Conservation (phyloP, 257 asterid species). For the Pogostemon cablin region DNA sequence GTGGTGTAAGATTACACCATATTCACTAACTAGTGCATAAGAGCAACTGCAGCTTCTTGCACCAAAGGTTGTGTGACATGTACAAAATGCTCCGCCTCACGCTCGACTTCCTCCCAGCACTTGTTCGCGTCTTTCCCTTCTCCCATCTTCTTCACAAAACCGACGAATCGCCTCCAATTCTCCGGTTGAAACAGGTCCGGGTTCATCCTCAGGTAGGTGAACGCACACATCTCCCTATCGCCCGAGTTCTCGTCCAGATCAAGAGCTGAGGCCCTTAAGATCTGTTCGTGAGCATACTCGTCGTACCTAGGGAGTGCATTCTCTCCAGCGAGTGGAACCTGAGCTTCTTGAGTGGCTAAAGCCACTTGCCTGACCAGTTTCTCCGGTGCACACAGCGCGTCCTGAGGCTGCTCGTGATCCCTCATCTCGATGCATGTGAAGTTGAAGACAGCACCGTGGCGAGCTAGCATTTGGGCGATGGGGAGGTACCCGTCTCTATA, state of each 20-base stretch:
- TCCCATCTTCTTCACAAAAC: constrained; percentile 86
- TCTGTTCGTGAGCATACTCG: constrained; percentile 79
- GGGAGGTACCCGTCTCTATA: constrained; percentile 84
- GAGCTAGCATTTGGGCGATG: constrained; percentile 88
- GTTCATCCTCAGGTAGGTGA: constrained; percentile 89
- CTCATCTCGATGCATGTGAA: constrained; percentile 96
- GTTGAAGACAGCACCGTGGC: constrained; percentile 83
- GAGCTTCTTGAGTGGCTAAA: constrained; percentile 71
- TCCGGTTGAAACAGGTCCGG: constrained; percentile 85
- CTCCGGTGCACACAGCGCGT: constrained; percentile 86
- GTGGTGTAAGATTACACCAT: not conserved
- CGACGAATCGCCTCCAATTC: constrained; percentile 87
- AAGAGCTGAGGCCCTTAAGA: constrained; percentile 57
- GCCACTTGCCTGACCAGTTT: constrained; percentile 87
- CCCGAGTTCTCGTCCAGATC: constrained; percentile 43
- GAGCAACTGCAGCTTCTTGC: constrained; percentile 88
- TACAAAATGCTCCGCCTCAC: constrained; percentile 90
- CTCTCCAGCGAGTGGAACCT: constrained; percentile 89
- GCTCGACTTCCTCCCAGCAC: constrained; percentile 84
- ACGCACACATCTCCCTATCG: constrained; percentile 82
- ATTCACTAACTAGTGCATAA: constrained; percentile 50
- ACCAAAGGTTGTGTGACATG: constrained; percentile 81
- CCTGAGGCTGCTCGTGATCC: constrained; percentile 97
- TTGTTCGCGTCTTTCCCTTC: constrained; percentile 64
- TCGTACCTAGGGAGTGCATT: constrained; percentile 89